Evolutionary conservation across 495 filamentous ascomycete species (phyloP), one percentile per base, ranked within the genome.

Genomic region (Hypoxylon fuscum): DNA sequence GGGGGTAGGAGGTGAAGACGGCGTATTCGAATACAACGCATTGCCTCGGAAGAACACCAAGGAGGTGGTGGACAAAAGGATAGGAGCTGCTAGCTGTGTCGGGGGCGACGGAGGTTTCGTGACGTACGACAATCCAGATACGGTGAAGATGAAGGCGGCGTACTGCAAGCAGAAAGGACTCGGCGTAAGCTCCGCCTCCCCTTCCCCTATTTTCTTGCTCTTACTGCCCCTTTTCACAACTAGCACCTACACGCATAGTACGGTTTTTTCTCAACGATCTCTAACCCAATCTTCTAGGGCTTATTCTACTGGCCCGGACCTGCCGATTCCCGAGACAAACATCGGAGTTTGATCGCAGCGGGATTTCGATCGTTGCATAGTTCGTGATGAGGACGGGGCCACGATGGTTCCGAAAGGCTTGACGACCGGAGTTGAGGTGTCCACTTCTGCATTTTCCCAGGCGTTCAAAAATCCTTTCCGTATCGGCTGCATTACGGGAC

Each of bases 231-330:
- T 37, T 40, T 47, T 22, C 35, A 38, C 15, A 2, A 38, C 25
- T 34, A 22, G n/a, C 35, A 27, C 48, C 17, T 20, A 12, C 15
- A 8, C 3, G 5, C 15, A 17, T 9, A 1, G 31, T 7, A 15
- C 10, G 5, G 32, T 23, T 27, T 55, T 17, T 11, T 10, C 21
- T 38, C 9, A 20, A 31, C 6, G 35, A 38, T 48, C 58, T 41
- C 59, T 67, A 41, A 63, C 58, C 14, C 35, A 42, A 15, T 45
- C 11, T 38, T 58, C 7, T 55, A 84, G 81, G 93, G 93, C 0
- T 74, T 97, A 31, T 96, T 96, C 71, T 97, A 93, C 74, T 97
- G 92, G 93, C 90, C 90, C 50, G 92, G 91, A n/a, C 89, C 89
- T 15, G 89, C 85, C 2, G 93, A 97, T 75, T 81, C 83, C 3